Base-by-base conservation (phyloP, 371 early-diverging fungal species). In the Mucor plumbeus region DNA sequence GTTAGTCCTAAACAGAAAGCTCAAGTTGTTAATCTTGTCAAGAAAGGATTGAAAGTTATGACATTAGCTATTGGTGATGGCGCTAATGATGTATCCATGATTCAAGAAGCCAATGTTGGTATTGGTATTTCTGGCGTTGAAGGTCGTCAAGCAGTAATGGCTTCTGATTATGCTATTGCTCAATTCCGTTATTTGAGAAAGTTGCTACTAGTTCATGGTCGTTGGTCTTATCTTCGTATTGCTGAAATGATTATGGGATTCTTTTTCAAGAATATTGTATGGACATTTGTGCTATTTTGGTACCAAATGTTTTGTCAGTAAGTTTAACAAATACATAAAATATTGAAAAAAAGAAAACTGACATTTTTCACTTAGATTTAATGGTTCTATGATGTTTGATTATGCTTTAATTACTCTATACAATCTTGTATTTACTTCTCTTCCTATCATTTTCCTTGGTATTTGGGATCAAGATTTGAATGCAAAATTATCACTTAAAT, bases 51-150 rank as follows among this genome's bases (percentile, higher is more conserved):
- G 41, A 86, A 89, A 35, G 91, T 89, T 4, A 87, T 93, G 88
- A 91, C 91, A 0, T 69, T 92, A 65, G 90, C 95, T 14, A 91
- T 95, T 35, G 96, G 97, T 21, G 95, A 97, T 76, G 93, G 95
- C 39, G 95, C 95, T 33, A 97, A 97, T 75, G 97, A 97, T 77
- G 96, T 97, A 9, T 86, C 90, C n/a, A 97, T 97, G 97, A 93
- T 97, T 63, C 92, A 93, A 77, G 91, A 87, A 68, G 93, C 97
- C 26, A 89, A 95, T 72, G 87, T 97, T 4, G 96, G 97, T 34
- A 80, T 97, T 21, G 97, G 97, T 56, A 95, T 97, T 61, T 88
- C 90, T n/a, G 97, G 97, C 67, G 91, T 94, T 64, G 97, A 97
- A 76, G 97, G 97, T 35, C 80, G 92, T 64, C 96, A 96, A 75